Percentiles rank a stretch among this genome's conserved stretches.
Evolutionary conservation across 1,139 yeast genomes (phyloP).

Genomic region (Tardiomyces digboiensis): DNA sequence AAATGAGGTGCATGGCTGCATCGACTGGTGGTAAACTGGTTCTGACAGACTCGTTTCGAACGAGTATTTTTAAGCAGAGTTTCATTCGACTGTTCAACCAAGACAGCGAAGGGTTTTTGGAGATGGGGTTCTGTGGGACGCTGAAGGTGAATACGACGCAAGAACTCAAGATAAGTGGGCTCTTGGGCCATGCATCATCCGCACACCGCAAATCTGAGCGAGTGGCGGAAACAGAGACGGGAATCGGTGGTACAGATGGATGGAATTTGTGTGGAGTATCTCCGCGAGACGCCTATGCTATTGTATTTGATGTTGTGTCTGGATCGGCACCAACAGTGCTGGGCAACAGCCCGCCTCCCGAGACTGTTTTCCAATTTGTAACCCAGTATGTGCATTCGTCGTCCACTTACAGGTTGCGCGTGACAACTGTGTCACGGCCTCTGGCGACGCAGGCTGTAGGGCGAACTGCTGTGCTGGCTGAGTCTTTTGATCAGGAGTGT

Average conservation of each 20-base stretch:
- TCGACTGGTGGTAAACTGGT: conserved; percentile 85
- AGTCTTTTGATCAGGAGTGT: conserved; percentile 58
- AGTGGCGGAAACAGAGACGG: conserved; percentile 74
- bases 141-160: conserved; percentile 77
- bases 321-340: conserved; percentile 21
- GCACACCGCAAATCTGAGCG: conserved; percentile 31
- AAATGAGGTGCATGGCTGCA: conserved; percentile 78
- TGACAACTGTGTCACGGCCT: conserved; percentile 31
- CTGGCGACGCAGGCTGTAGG: conserved; percentile 11
- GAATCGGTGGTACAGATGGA: conserved; percentile 72
- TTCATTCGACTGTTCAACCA: conserved; percentile 73
- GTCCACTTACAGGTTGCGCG: conserved; percentile 35
- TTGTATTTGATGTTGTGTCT: conserved; percentile 58
- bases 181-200: conserved; percentile 85
- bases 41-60: conserved; percentile 86
- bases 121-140: conserved; percentile 56
- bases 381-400: conserved; percentile 54
- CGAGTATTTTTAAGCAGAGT: conserved; percentile 89
- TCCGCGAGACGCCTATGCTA: conserved; percentile 70
- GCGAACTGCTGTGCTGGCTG: conserved; percentile 19
- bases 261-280: conserved; percentile 68
- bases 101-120: conserved; percentile 76
- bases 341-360: conserved; percentile 16
- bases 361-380: conserved; percentile 48
- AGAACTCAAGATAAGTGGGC: conserved; percentile 80